These are phyloP conservation scores for Coleophoma eucalyptorum DNA, from an alignment of 2,329 filamentous ascomycete genomes.

Conservation along the genomic window DNA sequence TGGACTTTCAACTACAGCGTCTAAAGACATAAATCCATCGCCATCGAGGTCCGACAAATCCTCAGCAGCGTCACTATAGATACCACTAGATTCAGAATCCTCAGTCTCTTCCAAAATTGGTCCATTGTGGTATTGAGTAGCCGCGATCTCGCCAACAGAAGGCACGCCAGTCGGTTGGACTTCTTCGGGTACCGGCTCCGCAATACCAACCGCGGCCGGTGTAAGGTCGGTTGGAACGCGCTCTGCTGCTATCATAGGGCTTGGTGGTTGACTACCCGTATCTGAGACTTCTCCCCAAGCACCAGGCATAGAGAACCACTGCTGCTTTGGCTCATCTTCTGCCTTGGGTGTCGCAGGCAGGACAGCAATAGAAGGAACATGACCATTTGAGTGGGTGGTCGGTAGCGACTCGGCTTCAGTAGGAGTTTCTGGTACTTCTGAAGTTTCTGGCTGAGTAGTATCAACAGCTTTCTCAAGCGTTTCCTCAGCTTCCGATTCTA, in stretches of 20 bases:
- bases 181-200: constrained; percentile 11
- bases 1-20: constrained; percentile 67
- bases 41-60: constrained; percentile 62
- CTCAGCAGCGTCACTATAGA: constrained; percentile 77
- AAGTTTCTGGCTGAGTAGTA: neutral
- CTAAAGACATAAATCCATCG: constrained; percentile 67
- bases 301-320: constrained; percentile 43
- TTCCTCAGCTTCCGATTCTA: constrained; percentile 10
- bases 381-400: constrained; percentile 5
- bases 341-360: constrained; percentile 41
- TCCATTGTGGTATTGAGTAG: constrained; percentile 31
- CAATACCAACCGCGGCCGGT: constrained; percentile 14
- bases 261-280: constrained; percentile 9
- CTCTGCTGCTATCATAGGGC: constrained; percentile 1
- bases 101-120: constrained; percentile 23
- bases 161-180: constrained; percentile 4
- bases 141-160: constrained; percentile 10
- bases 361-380: constrained; percentile 39
- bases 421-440: neutral
- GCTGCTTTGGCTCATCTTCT: constrained; percentile 29
- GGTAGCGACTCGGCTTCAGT: neutral
- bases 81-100: constrained; percentile 49
- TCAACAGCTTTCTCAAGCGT: neutral
- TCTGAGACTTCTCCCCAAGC: constrained; percentile 56
- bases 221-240: constrained; percentile 13